phyloP scores from a whole-genome alignment of 2,329 filamentous ascomycete genomes.

The Alternaria sp. region DNA sequence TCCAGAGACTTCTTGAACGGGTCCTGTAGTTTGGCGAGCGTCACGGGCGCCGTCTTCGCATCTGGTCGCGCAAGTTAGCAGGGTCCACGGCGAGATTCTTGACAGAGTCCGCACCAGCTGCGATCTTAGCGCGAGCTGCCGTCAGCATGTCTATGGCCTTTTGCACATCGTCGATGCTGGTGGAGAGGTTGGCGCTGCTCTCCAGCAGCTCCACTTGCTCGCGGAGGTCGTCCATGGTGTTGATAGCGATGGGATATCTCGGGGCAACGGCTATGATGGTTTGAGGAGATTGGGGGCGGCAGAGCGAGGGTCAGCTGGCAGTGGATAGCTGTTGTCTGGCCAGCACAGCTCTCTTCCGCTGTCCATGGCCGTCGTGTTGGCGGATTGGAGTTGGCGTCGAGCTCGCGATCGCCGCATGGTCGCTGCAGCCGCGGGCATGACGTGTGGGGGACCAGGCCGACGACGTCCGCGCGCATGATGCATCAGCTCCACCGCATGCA shows the following conservation, averaged over 20 bases:
- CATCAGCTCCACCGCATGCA: neutral
- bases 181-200: constrained; percentile 70
- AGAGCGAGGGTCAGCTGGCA: neutral
- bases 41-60: constrained; percentile 72
- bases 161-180: constrained; percentile 80
- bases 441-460: constrained; percentile 26
- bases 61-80: constrained; percentile 54
- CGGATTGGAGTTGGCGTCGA: constrained; percentile 14
- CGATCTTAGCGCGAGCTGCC: constrained; percentile 74
- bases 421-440: constrained; percentile 23
- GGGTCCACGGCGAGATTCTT: neutral
- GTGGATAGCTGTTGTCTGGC: constrained; percentile 19
- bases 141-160: constrained; percentile 79
- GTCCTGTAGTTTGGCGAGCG: constrained; percentile 83
- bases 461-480: neutral
- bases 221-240: constrained; percentile 68
- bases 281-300: too few species aligned
- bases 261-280: constrained; percentile 10
- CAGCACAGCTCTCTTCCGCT: constrained; percentile 20
- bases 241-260: constrained; percentile 5
- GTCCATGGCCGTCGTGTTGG: constrained; percentile 34
- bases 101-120: constrained; percentile 57
- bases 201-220: constrained; percentile 77
- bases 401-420: constrained; percentile 15
- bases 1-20: constrained; percentile 84